phyloP scores from a whole-genome alignment of 192 early-diverging fungal species.

The Spinellus fusiger region DNA sequence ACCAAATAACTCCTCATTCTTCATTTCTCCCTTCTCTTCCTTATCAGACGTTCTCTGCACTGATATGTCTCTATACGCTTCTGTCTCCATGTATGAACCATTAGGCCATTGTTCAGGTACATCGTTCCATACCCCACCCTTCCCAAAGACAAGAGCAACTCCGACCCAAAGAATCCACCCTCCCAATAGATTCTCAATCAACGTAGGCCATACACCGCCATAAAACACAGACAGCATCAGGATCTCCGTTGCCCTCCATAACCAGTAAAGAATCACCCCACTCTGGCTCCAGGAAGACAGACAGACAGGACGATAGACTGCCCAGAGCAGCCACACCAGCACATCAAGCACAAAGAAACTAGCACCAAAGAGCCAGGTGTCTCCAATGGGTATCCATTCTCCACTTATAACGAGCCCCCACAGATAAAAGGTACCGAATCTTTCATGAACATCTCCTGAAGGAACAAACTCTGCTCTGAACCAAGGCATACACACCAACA shows the following conservation, averaged over 20 bases:
- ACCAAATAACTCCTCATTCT: too few relatives aligned
- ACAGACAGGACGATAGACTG: neutral
- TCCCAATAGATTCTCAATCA: conserved; percentile 19
- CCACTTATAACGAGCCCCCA: conserved; percentile 41
- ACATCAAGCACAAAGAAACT: conserved; percentile 12
- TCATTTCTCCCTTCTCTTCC: too few relatives aligned
- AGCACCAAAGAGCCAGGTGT: conserved; percentile 42
- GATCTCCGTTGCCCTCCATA: conserved; percentile 26
- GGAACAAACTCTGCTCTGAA: conserved; percentile 69
- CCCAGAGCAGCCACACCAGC: conserved; percentile 10
- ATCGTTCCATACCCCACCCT: neutral
- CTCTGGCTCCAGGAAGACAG: neutral
- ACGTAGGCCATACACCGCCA: conserved; percentile 30
- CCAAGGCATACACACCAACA: conserved; percentile 50
- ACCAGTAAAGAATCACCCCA: conserved; percentile 13
- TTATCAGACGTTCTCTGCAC: too few relatives aligned
- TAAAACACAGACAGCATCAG: conserved; percentile 24
- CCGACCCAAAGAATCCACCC: conserved; percentile 26
- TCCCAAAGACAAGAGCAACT: neutral
- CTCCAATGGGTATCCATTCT: conserved; percentile 45
- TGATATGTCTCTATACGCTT: too few relatives aligned
- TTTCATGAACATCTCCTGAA: conserved; percentile 13
- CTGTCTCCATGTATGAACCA: too few relatives aligned
- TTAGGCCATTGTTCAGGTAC: neutral
- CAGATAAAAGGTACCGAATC: conserved; percentile 47